Evolutionary conservation across 2,329 filamentous ascomycete genomes (phyloP), one percentile per base, ranked within the genome.

Genomic region (Chalaropsis ovoidea): DNA sequence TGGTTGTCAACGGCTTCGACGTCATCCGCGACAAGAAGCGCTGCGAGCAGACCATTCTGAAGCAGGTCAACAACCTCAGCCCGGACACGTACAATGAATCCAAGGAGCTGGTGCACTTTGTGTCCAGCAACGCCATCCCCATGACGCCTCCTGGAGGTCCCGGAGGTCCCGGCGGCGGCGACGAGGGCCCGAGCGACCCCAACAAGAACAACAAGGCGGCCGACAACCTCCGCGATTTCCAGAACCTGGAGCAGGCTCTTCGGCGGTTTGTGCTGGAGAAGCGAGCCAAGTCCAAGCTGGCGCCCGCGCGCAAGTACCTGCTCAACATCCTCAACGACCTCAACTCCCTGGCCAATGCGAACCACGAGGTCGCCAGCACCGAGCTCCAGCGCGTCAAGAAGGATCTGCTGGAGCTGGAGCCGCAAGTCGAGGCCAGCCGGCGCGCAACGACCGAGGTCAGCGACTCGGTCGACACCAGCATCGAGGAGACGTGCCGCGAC

Each of bases 1-100:
- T 99, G 75, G 94, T 99, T 15, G 94, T 99, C 70, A 99, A 99
- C 73, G 92, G 93, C 19, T 99, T 91, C 72, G 94, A 99, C 75
- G 88, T 88, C 68, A 97, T 99, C 71, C 83, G 88, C 69, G 92
- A 97, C 75, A 94, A 96, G 78, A 82, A 90, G 67, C 82, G 93
- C 67, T 97, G 93, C 74, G 84, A 96, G 74, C 90, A 94, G 72
- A 89, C 90, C 84, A 94, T 99, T 62, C 75, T 99, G 67, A 91
- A 96, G 71, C 93, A 97, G 75, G 86, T 99, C 17, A 80, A 83
- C 61, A 85, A 85, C 31, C 80, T 99, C n/a, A 97, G 93, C 72
- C 94, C 93, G 1, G 86, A 87, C 63, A 99, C 94, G 0, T 88
- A 86, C 79, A 97, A 97, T 73, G 94, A 99, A 72, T 87, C 91